Evolutionary conservation across 2,329 filamentous ascomycete genomes (phyloP), one percentile per base, ranked within the genome.

Genomic region (Epichloe sp.): DNA sequence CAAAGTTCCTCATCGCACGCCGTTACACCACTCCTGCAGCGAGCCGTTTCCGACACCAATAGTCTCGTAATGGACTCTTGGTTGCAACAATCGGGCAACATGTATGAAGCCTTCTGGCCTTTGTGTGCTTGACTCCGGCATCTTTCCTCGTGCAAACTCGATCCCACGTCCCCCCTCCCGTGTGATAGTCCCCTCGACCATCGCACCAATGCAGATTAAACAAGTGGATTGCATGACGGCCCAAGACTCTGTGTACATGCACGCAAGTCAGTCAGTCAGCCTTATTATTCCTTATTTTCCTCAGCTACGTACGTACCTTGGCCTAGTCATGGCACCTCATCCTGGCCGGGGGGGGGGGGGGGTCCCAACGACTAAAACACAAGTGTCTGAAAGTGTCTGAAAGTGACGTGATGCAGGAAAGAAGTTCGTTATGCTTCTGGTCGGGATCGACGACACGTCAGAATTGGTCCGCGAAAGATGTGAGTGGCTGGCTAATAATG

Each of bases 31-130:
- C 54, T 23, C 46, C 60, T 65, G 63, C 57, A 56, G 56, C 55
- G 51, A 58, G 60, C 67, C 65, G 59, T 56, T 56, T 63, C 59
- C 60, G 58, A 65, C 63, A 62, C 64, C 58, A 63, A 66, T 57
- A 60, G 57, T 58, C 63, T 68, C 63, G 66, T 65, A 67, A 64
- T 64, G 52, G 49, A 45, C 23, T 49, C 46, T 40, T 40, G 21
- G 34, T 44, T n/a, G 34, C 31, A 21, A 17, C 6, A 15, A 40
- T 42, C 17, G 17, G 37, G 31, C 19, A 36, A 23, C 15, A 10
- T 19, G 43, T 21, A 46, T 19, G 17, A 26, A 21, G 17, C 17
- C 10, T 17, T 38, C 17, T 44, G 34, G 21, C 12, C 43, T 1
- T 38, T 44, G 41, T 44, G 17, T 37, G 44, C 40, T 38, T 14